Base-by-base conservation (phyloP, 2,329 filamentous ascomycete genomes). In the Colletotrichum theobromicola region DNA sequence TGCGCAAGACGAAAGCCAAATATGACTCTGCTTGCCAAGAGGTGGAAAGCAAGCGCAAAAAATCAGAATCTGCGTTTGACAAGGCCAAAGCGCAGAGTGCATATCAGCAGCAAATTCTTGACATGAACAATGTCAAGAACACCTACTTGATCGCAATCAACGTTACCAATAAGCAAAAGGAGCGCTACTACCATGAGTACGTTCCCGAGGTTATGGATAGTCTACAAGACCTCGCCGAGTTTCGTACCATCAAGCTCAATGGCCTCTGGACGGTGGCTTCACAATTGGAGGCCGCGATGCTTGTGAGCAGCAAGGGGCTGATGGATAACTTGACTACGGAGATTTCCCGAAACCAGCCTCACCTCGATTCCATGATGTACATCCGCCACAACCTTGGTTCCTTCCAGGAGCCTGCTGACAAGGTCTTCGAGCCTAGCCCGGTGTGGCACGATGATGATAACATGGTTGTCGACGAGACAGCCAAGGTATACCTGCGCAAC, bases 101-200 rank as follows among this genome's bases (percentile, higher is more conserved):
- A 46, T 99, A 98, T 84, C 95, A 98, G 80, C 95, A 98, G 82
- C 96, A 98, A 84, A 89, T 97, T 75, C 86, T 93, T 75, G 97
- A 99, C 79, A 98, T 98, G 97, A 94, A 97, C 85, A 99, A 99
- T 82, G 90, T 94, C 83, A 99, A 99, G 88, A 99, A 99, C 83
- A 95, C 94, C n/a, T 99, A 99, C 82, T 87, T 99, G 75, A 98
- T 99, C 80, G 91, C 92, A 75, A 98, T 99, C 86, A 98, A 98
- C 82, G 95, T 98, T 73, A 97, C 96, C 37, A 99, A 99, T 85
- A 98, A 97, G 86, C 93, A 98, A 81, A 99, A 98, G 87, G 95
- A 98, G 82, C 95, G 93, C 81, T 98, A 98, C 87, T 99, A 98
- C 81, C 94, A 98, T 82, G 95, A 98, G 83, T 98, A 98, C 83